Base-by-base conservation (phyloP, 495 filamentous ascomycete species). In the Penicillium atrosanguineum region DNA sequence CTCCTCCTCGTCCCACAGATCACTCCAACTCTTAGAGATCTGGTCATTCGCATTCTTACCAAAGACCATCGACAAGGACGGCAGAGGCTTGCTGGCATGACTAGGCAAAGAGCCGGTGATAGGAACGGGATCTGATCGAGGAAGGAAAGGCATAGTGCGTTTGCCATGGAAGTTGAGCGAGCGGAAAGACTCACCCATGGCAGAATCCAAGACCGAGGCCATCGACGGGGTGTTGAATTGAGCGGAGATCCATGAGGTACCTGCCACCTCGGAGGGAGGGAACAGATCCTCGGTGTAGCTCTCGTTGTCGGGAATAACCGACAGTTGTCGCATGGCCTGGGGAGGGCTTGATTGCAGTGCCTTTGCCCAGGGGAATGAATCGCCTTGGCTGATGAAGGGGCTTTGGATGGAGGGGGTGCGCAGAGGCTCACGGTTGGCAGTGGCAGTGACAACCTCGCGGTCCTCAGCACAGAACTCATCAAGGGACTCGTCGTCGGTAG, bases 21-120 rank as follows among this genome's bases (percentile, higher is more conserved):
- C 91, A 60, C 90, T 94, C 91, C 91, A 97, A 78, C 91, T 97
- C 83, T 97, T 96, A 25, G 91, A 94, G 11, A 91, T 87, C 44
- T 75, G 69, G 18, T 81, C 73, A 4, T 87, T 82, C 56, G 81
- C 81, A 65, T 87, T 83, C 65, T 83, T 86, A 23, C 88, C 88
- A 64, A 94, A 93, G 19, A 93, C 81, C 56, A 86, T 79, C 4
- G 89, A 84, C 75, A 95, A 81, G 25, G 83, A 83, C 4, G 85
- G 81, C 44, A 84, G 71, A 34, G 78, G 79, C 51, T 83, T 84
- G 59, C 81, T 80, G 39, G 84, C 78, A 60, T 79, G 83, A 57
- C 84, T 87, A 42, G 91, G 91, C 47, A 95, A 75, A 20, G 91
- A 95, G 29, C 86, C 87, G 49, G 89, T 83, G 64, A 90, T 85